Evolutionary conservation across 202 grass and related monocot species (phyloP), one percentile per base, ranked within the genome.

Genomic region (Panicum hallii): DNA sequence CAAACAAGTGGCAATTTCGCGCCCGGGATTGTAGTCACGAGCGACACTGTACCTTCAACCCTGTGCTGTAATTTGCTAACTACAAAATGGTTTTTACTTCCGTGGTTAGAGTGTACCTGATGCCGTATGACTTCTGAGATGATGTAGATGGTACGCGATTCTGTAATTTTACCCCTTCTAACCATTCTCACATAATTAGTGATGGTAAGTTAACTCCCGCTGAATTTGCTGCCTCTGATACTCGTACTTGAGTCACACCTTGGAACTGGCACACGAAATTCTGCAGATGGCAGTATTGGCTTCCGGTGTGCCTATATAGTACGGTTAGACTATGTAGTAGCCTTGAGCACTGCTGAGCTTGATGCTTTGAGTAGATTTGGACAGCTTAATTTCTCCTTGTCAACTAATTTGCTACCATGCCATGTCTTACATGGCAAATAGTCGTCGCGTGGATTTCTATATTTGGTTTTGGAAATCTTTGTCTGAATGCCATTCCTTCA

Each of bases 341-440:
- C 41, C 82, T 77, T 85, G 6, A 1, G 16, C 63, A 70, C 44
- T 61, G 16, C 19, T 78, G 42, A 38, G 30, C 45, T 79, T 14
- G 6, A 61, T 70, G 32, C 28, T 84, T 56, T 42, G 22, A 43
- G 34, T 80, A 30, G 11, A 80, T 68, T 66, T 67, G 20, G 44
- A 54, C 15, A 15, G 22, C n/a, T 52, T 19, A 79, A 50, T 86
- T 65, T 46, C 6, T 72, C 43, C 7, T 16, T 41, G 32, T 71
- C 20, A 30, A 74, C 34, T 65, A 65, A 42, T 56, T 67, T 55
- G 42, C n/a, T 58, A 40, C n/a, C 53, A 55, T 7, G 6, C 53
- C 3, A 2, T 70, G 43, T 41, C 56, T 52, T n/a, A 2, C 56
- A 74, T 50, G 32, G 19, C 2, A 32, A 47, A 63, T 40, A 17